Conservation (phyloP, 306 rosid species). For the Prunus padus region DNA sequence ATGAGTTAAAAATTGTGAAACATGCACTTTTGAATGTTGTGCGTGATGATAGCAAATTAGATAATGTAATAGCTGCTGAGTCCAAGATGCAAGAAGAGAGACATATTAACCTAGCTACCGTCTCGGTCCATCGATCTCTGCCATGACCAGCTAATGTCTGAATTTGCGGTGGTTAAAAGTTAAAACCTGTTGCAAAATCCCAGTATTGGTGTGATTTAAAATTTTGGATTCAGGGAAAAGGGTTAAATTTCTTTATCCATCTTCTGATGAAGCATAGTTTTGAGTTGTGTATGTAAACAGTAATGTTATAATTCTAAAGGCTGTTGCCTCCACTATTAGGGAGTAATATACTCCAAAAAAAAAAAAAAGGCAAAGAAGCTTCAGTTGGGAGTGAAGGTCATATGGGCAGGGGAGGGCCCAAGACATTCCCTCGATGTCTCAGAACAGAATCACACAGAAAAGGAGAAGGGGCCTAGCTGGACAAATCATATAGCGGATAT, state of each 20-base stretch:
- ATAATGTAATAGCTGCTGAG: background rate
- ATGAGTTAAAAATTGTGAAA: background rate
- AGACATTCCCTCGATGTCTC: background rate
- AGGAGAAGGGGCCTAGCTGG: background rate
- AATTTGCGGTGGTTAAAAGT: background rate
- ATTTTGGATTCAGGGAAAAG: background rate
- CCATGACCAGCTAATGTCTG: background rate
- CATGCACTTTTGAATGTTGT: background rate
- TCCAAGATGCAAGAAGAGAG: background rate
- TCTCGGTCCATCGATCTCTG: background rate
- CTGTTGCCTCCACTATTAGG: background rate
- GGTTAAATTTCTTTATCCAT: background rate
- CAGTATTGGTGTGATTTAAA: background rate
- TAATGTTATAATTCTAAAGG: background rate
- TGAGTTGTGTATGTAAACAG: background rate
- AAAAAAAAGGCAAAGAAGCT: background rate
- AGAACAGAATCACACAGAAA: background rate
- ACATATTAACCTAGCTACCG: background rate
- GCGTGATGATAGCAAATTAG: background rate
- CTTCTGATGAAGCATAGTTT: background rate
- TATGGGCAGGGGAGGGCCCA: conserved; percentile 6
- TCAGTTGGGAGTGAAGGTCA: background rate
- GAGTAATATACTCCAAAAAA: background rate
- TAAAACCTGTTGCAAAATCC: background rate
- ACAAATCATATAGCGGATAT: background rate